A percentile compares a stretch with the other conserved stretches of the same genome.
Evolutionary conservation across 148 eudicot genomes (phyloP).

Genomic region (Arctostaphylos glauca): DNA sequence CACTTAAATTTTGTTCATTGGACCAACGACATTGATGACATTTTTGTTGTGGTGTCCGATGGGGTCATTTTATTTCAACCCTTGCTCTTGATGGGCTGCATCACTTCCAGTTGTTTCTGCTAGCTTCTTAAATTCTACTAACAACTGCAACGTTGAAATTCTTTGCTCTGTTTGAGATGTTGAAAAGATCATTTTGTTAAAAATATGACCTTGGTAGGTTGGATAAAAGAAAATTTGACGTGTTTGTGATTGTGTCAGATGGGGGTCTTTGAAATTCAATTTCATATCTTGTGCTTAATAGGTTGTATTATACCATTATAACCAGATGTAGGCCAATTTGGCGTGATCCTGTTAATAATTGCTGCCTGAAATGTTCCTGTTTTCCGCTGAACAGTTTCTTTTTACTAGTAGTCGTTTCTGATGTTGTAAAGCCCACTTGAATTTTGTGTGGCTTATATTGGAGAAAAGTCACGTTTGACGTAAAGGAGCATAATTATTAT

Average conservation of each 20-base stretch:
- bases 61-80: neutral
- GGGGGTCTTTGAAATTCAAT: neutral
- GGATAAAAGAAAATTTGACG: neutral
- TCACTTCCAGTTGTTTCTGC: no score
- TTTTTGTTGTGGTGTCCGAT: neutral
- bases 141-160: neutral
- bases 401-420: neutral
- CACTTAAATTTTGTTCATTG: neutral
- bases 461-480: neutral
- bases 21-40: neutral
- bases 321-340: neutral
- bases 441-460: neutral
- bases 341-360: neutral
- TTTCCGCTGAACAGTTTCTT: neutral
- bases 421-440: neutral
- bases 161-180: neutral
- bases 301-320: neutral
- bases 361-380: neutral
- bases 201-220: neutral
- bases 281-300: neutral
- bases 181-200: neutral
- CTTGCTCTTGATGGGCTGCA: neutral
- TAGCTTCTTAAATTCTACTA: neutral
- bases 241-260: slow-evolving; percentile 1
- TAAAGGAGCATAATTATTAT: neutral